A percentile compares a stretch with the other conserved stretches of the same genome.
These are phyloP conservation scores for Candida quercuum DNA, from an alignment of 805 yeast species.

Conservation along the genomic window DNA sequence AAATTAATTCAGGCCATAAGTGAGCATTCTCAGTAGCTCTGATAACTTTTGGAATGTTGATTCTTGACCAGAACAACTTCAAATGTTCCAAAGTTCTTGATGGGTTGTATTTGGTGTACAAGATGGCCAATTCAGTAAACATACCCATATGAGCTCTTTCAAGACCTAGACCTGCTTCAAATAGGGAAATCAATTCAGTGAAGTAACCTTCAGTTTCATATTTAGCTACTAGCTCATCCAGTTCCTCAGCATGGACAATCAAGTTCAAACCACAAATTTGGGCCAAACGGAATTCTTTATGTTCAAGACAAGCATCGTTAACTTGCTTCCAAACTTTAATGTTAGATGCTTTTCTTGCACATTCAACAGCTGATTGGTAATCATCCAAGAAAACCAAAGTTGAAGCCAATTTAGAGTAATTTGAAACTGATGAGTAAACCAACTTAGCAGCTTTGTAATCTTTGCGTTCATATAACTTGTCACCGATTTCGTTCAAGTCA, in stretches of 20 bases:
- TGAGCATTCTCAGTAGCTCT: slow-evolving; percentile 92
- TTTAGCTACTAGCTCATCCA: slow-evolving; percentile 79
- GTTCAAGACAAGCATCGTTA: slow-evolving; percentile 91
- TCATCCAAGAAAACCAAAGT: slow-evolving; percentile 89
- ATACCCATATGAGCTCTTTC: slow-evolving; percentile 99
- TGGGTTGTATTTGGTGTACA: slow-evolving; percentile 88
- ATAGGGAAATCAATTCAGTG: slow-evolving; percentile 83
- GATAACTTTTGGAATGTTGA: slow-evolving; percentile 95
- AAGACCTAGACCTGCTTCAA: slow-evolving; percentile 91
- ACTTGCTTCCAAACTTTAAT: slow-evolving; percentile 96
- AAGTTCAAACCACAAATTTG: slow-evolving; percentile 98
- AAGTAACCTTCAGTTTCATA: slow-evolving; percentile 91
- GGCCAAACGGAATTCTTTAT: slow-evolving; percentile 92
- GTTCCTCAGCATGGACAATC: slow-evolving; percentile 95
- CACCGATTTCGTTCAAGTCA: slow-evolving; percentile 88
- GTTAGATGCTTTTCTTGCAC: slow-evolving; percentile 97
- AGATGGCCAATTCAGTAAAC: slow-evolving; percentile 92
- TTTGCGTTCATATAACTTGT: slow-evolving; percentile 71
- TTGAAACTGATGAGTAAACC: slow-evolving; percentile 78
- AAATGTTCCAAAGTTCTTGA: slow-evolving; percentile 92
- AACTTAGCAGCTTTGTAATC: slow-evolving; percentile 92
- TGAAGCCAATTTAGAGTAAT: slow-evolving; percentile 95
- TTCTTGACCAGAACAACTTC: slow-evolving; percentile 96
- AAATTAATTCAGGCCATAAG: slow-evolving; percentile 92
- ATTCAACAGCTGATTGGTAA: slow-evolving; percentile 95